phyloP scores from a whole-genome alignment of 2,329 filamentous ascomycete genomes.

The Penicillium aurantiogriseum region DNA sequence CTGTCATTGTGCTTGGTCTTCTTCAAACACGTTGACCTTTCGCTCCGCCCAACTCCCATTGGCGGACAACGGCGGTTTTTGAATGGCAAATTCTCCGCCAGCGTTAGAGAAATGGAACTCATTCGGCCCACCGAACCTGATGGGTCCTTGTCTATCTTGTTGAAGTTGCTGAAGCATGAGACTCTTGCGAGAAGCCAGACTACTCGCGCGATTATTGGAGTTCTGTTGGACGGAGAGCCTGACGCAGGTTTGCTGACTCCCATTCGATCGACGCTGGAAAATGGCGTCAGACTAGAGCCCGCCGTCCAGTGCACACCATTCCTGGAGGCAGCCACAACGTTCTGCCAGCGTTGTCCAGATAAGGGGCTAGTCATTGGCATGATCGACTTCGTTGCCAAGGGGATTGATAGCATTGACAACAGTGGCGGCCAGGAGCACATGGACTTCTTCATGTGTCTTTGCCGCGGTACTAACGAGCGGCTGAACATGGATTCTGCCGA shows the following conservation, averaged over 20 bases:
- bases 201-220: constrained; percentile 57
- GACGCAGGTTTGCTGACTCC: constrained; percentile 49
- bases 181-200: constrained; percentile 49
- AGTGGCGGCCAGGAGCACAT: constrained; percentile 51
- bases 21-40: constrained; percentile 40
- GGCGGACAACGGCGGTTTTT: constrained; percentile 22
- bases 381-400: constrained; percentile 45
- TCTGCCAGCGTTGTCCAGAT: constrained; percentile 47
- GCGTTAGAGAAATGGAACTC: constrained; percentile 32
- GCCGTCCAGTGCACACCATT: constrained; percentile 53
- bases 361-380: constrained; percentile 39
- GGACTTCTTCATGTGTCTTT: constrained; percentile 54
- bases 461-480: constrained; percentile 43
- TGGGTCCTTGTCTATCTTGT: constrained; percentile 45
- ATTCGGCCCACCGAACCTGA: constrained; percentile 35
- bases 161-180: constrained; percentile 64
- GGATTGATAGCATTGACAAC: constrained; percentile 50
- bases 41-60: constrained; percentile 27
- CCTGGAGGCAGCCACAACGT: constrained; percentile 57
- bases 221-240: constrained; percentile 55
- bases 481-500: constrained; percentile 34
- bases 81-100: constrained; percentile 37
- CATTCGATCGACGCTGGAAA: constrained; percentile 55
- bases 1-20: constrained; percentile 44
- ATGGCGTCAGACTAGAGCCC: constrained; percentile 54